These are phyloP conservation scores for Torulaspora franciscae DNA, from an alignment of 805 yeast species.

Conservation along the genomic window DNA sequence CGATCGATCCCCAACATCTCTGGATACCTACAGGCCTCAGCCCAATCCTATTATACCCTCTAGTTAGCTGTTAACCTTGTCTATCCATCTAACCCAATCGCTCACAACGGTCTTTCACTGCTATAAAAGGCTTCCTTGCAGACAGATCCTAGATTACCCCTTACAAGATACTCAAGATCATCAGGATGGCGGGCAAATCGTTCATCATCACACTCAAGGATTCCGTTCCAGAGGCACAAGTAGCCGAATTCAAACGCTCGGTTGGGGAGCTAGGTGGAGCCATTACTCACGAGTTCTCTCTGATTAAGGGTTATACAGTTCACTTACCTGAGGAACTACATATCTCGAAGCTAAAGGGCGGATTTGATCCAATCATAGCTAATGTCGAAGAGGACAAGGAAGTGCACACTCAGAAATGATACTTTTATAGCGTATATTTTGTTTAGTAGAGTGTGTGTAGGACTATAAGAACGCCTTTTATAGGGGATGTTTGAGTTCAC, in stretches of 20 bases:
- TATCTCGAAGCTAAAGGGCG: slow-evolving; percentile 42
- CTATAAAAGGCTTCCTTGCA: slow-evolving; percentile 2
- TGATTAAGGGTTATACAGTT: slow-evolving; percentile 47
- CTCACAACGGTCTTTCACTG: not conserved
- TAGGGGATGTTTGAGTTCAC: not conserved
- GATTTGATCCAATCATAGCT: slow-evolving; percentile 45
- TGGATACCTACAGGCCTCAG: no score
- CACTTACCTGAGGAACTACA: slow-evolving; percentile 51
- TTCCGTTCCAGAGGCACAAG: slow-evolving; percentile 39
- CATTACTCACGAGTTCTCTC: slow-evolving; percentile 45
- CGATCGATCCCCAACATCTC: no score
- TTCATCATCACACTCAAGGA: slow-evolving; percentile 44
- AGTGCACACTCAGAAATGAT: slow-evolving; percentile 43
- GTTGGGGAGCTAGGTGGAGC: slow-evolving; percentile 41
- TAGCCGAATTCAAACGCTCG: slow-evolving; percentile 36
- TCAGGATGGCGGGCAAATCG: slow-evolving; percentile 19
- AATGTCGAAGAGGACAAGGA: slow-evolving; percentile 64
- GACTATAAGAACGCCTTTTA: not conserved
- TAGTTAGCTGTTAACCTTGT: not conserved
- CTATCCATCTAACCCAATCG: not conserved
- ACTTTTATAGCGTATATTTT: not conserved
- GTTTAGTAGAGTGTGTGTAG: not conserved
- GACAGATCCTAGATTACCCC: not conserved
- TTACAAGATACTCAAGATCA: not conserved
- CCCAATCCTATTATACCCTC: not conserved